Evolutionary conservation across 2,329 filamentous ascomycete genomes (phyloP).

Genomic region (Alternaria tenuissima): DNA sequence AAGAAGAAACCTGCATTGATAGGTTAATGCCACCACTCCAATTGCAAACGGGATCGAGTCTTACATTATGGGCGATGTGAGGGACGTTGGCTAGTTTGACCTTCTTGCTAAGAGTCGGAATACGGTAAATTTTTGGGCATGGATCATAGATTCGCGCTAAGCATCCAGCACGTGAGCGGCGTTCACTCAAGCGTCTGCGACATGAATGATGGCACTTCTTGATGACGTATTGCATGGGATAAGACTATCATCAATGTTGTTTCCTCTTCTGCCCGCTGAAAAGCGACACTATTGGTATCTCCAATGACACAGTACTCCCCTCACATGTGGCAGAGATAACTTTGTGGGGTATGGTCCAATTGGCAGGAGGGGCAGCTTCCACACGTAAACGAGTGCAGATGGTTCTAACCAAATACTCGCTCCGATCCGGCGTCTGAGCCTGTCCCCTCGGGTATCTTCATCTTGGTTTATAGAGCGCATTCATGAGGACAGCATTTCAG

Average conservation of each 20-base stretch:
- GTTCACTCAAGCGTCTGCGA: not conserved
- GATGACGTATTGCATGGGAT: not conserved
- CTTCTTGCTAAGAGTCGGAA: not conserved
- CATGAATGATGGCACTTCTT: not conserved
- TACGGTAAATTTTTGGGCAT: conserved; percentile 17
- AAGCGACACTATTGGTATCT: not conserved
- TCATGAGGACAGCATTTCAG: not conserved
- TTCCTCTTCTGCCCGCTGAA: not conserved
- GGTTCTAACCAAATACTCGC: not conserved
- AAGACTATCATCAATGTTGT: not conserved
- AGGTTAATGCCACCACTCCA: conserved; percentile 10
- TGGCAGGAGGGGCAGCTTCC: not conserved
- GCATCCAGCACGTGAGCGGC: conserved; percentile 8
- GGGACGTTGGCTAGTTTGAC: conserved; percentile 5
- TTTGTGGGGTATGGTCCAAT: not conserved
- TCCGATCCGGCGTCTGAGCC: not conserved
- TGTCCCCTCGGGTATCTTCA: not conserved
- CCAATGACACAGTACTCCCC: not conserved
- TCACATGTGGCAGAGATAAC: not conserved
- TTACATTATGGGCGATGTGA: conserved; percentile 26
- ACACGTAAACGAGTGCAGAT: not conserved
- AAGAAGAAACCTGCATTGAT: conserved; percentile 63
- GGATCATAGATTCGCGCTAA: conserved; percentile 12
- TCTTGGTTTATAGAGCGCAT: not conserved
- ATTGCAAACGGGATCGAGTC: not conserved